phyloP scores from a whole-genome alignment of 1,284 basidiomycete species.

The Entoloma clypeatum region DNA sequence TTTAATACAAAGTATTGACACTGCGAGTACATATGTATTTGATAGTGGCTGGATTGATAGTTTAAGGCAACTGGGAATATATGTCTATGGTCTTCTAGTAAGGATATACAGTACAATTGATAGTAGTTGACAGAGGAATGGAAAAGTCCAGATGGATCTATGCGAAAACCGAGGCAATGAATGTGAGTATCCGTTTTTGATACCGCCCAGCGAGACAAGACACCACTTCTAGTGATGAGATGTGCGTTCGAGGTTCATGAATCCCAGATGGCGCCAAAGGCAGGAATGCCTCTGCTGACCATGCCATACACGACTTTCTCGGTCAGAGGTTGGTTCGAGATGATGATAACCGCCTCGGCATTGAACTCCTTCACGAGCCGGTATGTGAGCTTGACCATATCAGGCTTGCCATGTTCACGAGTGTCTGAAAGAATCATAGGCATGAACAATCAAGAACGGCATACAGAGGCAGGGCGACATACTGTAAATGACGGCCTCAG shows the following conservation, averaged over 20 bases:
- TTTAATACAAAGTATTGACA: too few species aligned
- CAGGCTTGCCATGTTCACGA: slow-evolving; percentile 35
- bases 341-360: slow-evolving; percentile 60
- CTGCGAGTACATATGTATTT: too few species aligned
- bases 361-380: slow-evolving; percentile 54
- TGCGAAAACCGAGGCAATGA: too few species aligned
- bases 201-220: too few species aligned
- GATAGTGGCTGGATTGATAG: too few species aligned
- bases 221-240: too few species aligned
- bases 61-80: too few species aligned
- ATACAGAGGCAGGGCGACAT: slow-evolving; percentile 13
- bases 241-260: slow-evolving; percentile 29
- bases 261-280: slow-evolving; percentile 61
- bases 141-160: too few species aligned
- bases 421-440: slow-evolving; percentile 38
- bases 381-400: slow-evolving; percentile 47
- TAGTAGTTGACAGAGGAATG: too few species aligned
- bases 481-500: slow-evolving; percentile 56
- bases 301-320: slow-evolving; percentile 60
- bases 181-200: too few species aligned
- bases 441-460: not conserved
- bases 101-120: too few species aligned
- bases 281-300: slow-evolving; percentile 56
- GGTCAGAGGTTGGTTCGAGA: slow-evolving; percentile 58
- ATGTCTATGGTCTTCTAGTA: too few species aligned